A percentile compares a stretch with the other conserved stretches of the same genome.
Evolutionary conservation across 108 stramenopile species (phyloP).

Genomic region (Cyclotella cryptica): DNA sequence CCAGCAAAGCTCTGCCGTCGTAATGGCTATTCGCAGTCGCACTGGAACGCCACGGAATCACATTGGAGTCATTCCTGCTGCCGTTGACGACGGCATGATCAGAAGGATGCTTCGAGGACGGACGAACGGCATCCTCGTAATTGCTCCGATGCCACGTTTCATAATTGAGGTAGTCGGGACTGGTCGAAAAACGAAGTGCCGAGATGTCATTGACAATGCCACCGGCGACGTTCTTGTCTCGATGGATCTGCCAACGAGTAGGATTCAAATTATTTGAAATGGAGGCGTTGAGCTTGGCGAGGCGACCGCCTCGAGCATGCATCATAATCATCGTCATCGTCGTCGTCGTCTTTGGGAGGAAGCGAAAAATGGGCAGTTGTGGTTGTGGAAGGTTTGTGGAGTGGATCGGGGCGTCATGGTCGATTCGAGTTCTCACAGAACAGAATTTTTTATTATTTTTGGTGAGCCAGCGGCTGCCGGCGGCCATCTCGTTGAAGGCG

Average conservation of each 20-base stretch:
- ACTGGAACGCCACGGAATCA: background rate
- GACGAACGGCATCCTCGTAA: background rate
- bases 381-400: background rate
- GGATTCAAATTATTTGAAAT: no score
- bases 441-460: no score
- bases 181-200: background rate
- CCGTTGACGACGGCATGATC: background rate
- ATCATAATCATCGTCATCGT: no score
- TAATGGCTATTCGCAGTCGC: background rate
- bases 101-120: background rate
- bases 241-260: no score
- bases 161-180: slow-evolving; percentile 34
- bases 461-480: no score
- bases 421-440: background rate
- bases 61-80: slow-evolving; percentile 1
- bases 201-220: background rate
- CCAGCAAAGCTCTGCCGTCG: background rate
- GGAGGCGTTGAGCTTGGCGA: background rate
- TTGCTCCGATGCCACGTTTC: slow-evolving; percentile 28
- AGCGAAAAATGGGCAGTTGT: background rate
- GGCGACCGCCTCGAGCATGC: background rate
- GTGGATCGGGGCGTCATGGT: slow-evolving; percentile 3
- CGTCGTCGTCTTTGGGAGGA: background rate
- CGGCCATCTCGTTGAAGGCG: no score
- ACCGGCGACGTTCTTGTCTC: no score